Conservation (phyloP, 2,329 filamentous ascomycete genomes). For the Dendrostoma leiphaemia region DNA sequence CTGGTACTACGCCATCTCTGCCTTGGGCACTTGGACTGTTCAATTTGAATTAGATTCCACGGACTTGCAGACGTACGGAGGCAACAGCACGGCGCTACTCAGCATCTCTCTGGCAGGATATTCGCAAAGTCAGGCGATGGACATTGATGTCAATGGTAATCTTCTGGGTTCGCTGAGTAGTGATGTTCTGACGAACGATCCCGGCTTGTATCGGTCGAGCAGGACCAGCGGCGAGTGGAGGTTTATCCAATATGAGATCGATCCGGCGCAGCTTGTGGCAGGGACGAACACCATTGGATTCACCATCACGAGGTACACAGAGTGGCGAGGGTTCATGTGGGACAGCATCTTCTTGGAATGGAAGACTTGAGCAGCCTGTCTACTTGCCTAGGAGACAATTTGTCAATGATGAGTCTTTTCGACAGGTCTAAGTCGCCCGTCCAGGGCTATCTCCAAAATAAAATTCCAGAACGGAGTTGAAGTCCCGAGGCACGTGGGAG, state of each 20-base stretch:
- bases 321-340: conserved; percentile 29
- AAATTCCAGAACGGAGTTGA: too few relatives aligned
- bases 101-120: conserved; percentile 44
- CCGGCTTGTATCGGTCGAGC: conserved; percentile 44
- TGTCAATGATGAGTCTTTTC: too few relatives aligned
- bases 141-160: conserved; percentile 39
- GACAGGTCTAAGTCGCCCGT: too few relatives aligned
- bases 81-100: conserved; percentile 32
- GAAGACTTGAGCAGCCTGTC: conserved; percentile 21
- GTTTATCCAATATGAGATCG: conserved; percentile 37
- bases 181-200: conserved; percentile 37
- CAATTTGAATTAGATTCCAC: conserved; percentile 24
- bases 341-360: conserved; percentile 28
- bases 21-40: conserved; percentile 34
- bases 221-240: conserved; percentile 47
- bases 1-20: conserved; percentile 49
- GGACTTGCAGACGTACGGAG: conserved; percentile 3
- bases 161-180: conserved; percentile 40
- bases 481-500: too few relatives aligned
- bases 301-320: conserved; percentile 25
- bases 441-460: too few relatives aligned
- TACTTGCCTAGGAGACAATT: too few relatives aligned
- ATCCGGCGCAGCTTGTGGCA: conserved; percentile 19
- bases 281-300: conserved; percentile 27
- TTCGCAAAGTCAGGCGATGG: conserved; percentile 44